These are phyloP conservation scores for Trichoderma lentiforme DNA, from an alignment of 2,329 filamentous ascomycete genomes.

Conservation along the genomic window DNA sequence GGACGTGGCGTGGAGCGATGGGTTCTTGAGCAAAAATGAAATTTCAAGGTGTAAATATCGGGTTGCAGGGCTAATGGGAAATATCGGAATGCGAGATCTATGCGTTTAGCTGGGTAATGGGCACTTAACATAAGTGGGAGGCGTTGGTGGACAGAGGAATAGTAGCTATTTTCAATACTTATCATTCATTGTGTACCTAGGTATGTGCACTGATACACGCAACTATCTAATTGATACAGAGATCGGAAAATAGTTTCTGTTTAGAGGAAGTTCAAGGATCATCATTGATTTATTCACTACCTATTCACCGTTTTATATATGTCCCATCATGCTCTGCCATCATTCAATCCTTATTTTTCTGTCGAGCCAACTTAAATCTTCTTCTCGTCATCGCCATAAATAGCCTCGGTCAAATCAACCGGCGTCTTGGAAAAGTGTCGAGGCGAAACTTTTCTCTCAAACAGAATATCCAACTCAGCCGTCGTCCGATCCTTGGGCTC, in stretches of 20 bases:
- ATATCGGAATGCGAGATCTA: not conserved
- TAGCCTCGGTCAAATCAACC: conserved; percentile 11
- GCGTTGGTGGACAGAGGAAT: not conserved
- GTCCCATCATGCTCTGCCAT: not conserved
- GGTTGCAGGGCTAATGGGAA: not conserved
- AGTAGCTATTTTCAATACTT: not conserved
- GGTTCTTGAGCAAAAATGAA: not conserved
- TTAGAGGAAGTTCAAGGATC: not conserved
- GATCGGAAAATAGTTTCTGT: not conserved
- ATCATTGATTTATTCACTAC: not conserved
- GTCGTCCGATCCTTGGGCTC: conserved; percentile 51
- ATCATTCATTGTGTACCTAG: not conserved
- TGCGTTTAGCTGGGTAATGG: not conserved
- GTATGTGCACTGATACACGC: not conserved
- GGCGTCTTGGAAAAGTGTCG: conserved; percentile 26
- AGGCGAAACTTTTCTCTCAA: conserved; percentile 27
- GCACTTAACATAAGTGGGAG: not conserved
- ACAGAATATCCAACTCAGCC: conserved; percentile 38
- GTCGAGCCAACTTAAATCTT: not conserved
- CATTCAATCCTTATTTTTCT: not conserved
- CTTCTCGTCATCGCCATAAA: conserved; percentile 1
- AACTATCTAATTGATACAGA: not conserved
- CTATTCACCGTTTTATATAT: not conserved
- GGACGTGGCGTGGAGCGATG: not conserved
- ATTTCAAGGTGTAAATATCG: not conserved